A percentile compares a stretch with the other conserved stretches of the same genome.
Evolutionary conservation across 805 yeast genomes (phyloP).

Genomic region (Yarrowia divulgata): DNA sequence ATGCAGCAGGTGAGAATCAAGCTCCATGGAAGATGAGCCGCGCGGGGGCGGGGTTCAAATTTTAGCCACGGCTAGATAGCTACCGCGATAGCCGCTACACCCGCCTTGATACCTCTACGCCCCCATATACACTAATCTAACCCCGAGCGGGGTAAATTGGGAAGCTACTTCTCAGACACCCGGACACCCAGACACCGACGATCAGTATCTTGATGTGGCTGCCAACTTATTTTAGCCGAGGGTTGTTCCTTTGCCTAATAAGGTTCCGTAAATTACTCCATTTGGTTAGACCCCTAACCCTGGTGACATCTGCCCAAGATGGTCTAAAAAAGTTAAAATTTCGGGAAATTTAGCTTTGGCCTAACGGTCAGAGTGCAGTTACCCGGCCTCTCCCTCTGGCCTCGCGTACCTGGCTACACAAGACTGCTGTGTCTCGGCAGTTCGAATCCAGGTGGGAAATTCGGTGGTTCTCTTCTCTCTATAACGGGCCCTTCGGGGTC

Average conservation of each 20-base stretch:
- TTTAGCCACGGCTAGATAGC: too few species aligned
- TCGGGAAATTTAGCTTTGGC: constrained; percentile 13
- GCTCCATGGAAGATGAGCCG: too few species aligned
- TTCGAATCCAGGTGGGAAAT: constrained; percentile 40
- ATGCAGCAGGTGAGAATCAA: background rate
- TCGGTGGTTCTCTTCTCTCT: constrained; percentile 41
- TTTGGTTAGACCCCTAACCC: background rate
- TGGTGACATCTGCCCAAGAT: background rate
- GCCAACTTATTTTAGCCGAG: constrained; percentile 7
- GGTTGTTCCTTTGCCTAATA: background rate
- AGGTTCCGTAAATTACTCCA: background rate
- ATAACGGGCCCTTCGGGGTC: background rate
- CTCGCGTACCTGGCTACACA: constrained; percentile 41
- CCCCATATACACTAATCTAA: too few species aligned
- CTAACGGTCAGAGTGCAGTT: constrained; percentile 18
- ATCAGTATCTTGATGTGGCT: constrained; percentile 16
- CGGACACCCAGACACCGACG: background rate
- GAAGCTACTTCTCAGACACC: background rate
- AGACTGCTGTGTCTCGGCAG: constrained; percentile 6
- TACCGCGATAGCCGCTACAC: too few species aligned
- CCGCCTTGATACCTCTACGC: too few species aligned
- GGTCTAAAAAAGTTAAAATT: background rate
- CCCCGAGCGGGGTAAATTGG: background rate
- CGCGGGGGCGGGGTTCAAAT: too few species aligned
- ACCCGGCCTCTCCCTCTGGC: constrained; percentile 40